These are phyloP conservation scores for Xylaria sp. DNA, from an alignment of 2,329 filamentous ascomycete species.

Conservation along the genomic window DNA sequence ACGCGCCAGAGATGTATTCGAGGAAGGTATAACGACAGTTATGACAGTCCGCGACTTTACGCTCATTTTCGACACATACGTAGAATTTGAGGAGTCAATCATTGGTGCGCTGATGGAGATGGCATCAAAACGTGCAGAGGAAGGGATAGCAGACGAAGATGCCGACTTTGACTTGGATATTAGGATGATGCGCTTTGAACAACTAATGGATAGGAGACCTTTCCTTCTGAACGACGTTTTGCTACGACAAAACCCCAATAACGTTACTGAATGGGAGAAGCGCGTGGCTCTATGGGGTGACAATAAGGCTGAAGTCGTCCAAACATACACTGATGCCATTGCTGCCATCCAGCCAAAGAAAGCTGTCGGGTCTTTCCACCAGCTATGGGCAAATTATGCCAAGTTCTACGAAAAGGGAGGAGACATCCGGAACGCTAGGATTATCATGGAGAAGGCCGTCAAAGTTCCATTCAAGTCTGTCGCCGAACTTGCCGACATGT, in stretches of 20 bases:
- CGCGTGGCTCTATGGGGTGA: slow-evolving; percentile 94
- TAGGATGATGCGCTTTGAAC: slow-evolving; percentile 97
- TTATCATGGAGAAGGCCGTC: slow-evolving; percentile 97
- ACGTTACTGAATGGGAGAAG: slow-evolving; percentile 97
- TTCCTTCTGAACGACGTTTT: slow-evolving; percentile 97
- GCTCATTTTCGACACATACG: slow-evolving; percentile 94
- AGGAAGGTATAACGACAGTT: slow-evolving; percentile 95
- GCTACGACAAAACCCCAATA: slow-evolving; percentile 94
- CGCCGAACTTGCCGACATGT: slow-evolving; percentile 96
- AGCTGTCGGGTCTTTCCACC: slow-evolving; percentile 90
- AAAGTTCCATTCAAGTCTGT: slow-evolving; percentile 98
- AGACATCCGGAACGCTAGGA: slow-evolving; percentile 83
- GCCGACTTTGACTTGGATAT: slow-evolving; percentile 96
- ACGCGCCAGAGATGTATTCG: slow-evolving; percentile 89
- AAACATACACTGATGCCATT: slow-evolving; percentile 95
- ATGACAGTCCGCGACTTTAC: slow-evolving; percentile 99
- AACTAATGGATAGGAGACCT: slow-evolving; percentile 94
- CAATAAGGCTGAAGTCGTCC: slow-evolving; percentile 89
- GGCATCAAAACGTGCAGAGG: slow-evolving; percentile 81
- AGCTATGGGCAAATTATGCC: slow-evolving; percentile 95
- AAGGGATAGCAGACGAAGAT: slow-evolving; percentile 80
- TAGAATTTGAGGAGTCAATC: slow-evolving; percentile 96
- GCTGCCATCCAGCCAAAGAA: slow-evolving; percentile 94
- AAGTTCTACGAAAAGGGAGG: slow-evolving; percentile 94
- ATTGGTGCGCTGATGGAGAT: slow-evolving; percentile 92